A percentile compares a stretch with the other conserved stretches of the same genome.
Conservation (phyloP, 1,139 yeast genomes). For the Zygosaccharomyces sapae region DNA sequence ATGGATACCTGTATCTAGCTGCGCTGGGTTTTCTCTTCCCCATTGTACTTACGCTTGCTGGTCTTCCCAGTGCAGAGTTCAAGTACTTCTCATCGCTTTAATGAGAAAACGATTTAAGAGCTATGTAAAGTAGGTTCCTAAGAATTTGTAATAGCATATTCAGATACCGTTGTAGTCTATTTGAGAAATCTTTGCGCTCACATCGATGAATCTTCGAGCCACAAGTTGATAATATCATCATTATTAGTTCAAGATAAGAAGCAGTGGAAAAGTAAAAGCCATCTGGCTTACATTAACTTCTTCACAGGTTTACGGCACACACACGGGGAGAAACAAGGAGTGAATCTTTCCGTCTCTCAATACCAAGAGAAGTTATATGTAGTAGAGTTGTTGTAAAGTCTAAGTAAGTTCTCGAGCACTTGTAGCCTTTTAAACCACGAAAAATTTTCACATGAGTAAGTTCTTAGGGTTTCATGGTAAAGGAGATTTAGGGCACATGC, state of each 20-base stretch:
- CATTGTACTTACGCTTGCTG: slow-evolving; percentile 21
- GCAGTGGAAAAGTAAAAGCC: background rate
- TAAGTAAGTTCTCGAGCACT: background rate
- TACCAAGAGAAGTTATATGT: no score
- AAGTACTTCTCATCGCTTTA: background rate
- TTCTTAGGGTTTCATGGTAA: background rate
- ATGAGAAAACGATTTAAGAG: background rate
- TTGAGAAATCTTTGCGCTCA: slow-evolving; percentile 76
- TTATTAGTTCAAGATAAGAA: slow-evolving; percentile 17
- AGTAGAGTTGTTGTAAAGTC: no score
- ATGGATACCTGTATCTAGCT: slow-evolving; percentile 36
- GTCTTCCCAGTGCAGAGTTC: background rate
- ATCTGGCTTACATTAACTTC: slow-evolving; percentile 1
- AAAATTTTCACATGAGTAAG: slow-evolving; percentile 1
- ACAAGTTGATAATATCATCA: slow-evolving; percentile 46
- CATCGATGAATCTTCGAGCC: slow-evolving; percentile 60
- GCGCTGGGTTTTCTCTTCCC: slow-evolving; percentile 34
- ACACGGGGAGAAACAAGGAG: background rate
- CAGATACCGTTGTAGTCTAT: slow-evolving; percentile 99
- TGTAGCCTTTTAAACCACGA: background rate
- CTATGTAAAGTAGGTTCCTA: background rate
- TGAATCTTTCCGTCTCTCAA: no score
- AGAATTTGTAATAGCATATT: slow-evolving; percentile 27
- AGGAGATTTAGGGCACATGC: background rate
- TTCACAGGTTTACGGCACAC: background rate